These are phyloP conservation scores for Salix dunnii DNA, from an alignment of 345 rosid species.

Conservation along the genomic window DNA sequence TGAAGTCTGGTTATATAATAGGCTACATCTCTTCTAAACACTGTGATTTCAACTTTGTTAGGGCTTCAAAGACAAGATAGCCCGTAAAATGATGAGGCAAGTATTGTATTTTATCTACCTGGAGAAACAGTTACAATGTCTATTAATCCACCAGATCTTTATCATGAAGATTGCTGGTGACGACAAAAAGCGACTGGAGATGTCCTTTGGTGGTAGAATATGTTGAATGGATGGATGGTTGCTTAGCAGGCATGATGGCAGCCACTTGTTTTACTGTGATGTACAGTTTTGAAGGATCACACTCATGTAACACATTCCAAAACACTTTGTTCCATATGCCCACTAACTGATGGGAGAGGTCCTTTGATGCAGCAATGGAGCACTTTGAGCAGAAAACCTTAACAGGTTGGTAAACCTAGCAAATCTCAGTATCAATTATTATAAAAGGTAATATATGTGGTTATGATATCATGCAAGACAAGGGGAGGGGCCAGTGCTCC, in stretches of 20 bases:
- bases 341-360: not conserved
- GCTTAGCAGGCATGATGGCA: not conserved
- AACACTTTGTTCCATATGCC: not conserved
- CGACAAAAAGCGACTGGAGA: not conserved
- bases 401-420: too few relatives aligned
- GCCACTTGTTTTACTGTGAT: not conserved
- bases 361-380: not conserved
- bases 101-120: not conserved
- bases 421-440: too few relatives aligned
- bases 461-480: not conserved
- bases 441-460: too few relatives aligned
- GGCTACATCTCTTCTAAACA: not conserved
- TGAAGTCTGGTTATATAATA: not conserved
- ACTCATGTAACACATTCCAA: too few relatives aligned
- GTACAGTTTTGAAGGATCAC: not conserved
- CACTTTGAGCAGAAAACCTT: not conserved
- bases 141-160: not conserved
- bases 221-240: not conserved
- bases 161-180: not conserved
- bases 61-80: not conserved
- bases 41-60: not conserved
- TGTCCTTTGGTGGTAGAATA: not conserved
- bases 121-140: not conserved
- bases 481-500: slow-evolving; percentile 12
- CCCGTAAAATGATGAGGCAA: not conserved